Percentiles rank a stretch among this genome's conserved stretches.
phyloP scores from a whole-genome alignment of 1,284 basidiomycete genomes.

The Coniferiporia weirii region DNA sequence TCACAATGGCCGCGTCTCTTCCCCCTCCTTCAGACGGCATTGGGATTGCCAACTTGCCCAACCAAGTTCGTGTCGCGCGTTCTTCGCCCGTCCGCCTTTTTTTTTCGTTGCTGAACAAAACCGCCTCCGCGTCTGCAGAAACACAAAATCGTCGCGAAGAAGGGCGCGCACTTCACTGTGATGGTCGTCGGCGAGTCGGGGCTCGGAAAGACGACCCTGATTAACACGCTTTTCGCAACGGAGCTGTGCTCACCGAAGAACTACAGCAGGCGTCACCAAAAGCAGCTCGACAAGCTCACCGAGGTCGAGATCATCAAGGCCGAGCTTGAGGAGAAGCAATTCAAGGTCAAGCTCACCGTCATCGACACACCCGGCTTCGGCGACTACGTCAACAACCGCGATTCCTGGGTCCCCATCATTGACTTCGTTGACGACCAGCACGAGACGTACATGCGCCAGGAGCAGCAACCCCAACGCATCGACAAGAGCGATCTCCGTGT shows the following conservation, averaged over 20 bases:
- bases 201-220: conserved; percentile 90
- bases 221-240: conserved; percentile 99
- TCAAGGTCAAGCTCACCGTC: conserved; percentile 98
- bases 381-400: conserved; percentile 99
- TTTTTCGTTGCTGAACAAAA: conserved; percentile 17
- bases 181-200: conserved; percentile 99
- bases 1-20: conserved; percentile 20
- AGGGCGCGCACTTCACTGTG: conserved; percentile 95
- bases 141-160: conserved; percentile 96
- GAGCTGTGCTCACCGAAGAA: conserved; percentile 92
- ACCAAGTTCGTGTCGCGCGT: conserved; percentile 62
- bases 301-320: conserved; percentile 97
- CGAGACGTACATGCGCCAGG: conserved; percentile 98
- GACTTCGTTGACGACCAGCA: conserved; percentile 99
- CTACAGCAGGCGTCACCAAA: conserved; percentile 86
- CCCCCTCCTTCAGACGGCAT: conserved; percentile 56
- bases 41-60: conserved; percentile 92
- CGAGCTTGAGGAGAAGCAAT: conserved; percentile 97
- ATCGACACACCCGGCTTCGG: conserved; percentile 99
- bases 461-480: conserved; percentile 92
- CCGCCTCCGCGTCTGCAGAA: conserved; percentile 44
- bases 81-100: conserved; percentile 1
- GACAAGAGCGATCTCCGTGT: conserved; percentile 96
- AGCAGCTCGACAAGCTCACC: conserved; percentile 98
- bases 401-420: conserved; percentile 96